Conservation (phyloP, 2,329 filamentous ascomycete genomes). For the Phialemonium atrogriseum region DNA sequence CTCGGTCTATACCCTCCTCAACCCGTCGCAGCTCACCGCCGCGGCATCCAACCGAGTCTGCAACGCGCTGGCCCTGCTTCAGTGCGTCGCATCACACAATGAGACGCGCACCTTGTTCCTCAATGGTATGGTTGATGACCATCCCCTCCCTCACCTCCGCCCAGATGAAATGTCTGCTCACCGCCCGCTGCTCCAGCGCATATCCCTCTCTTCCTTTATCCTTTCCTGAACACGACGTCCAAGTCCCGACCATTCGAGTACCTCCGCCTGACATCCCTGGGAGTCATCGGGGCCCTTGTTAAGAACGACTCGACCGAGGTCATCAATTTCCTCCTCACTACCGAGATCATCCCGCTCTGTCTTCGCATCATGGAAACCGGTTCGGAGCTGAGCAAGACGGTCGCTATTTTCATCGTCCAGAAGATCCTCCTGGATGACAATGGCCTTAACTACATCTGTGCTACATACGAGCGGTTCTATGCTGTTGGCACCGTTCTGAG, state of each 20-base stretch:
- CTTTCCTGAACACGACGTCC: slow-evolving; percentile 96
- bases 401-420: slow-evolving; percentile 98
- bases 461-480: slow-evolving; percentile 97
- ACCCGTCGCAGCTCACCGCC: slow-evolving; percentile 92
- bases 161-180: slow-evolving; percentile 6
- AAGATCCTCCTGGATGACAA: slow-evolving; percentile 97
- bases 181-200: slow-evolving; percentile 54
- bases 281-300: slow-evolving; percentile 92
- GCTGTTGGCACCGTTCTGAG: slow-evolving; percentile 94
- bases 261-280: slow-evolving; percentile 86
- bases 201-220: slow-evolving; percentile 94
- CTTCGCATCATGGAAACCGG: slow-evolving; percentile 99
- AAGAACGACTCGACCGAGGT: slow-evolving; percentile 99
- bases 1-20: slow-evolving; percentile 92
- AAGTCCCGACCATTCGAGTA: slow-evolving; percentile 98
- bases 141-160: neutral
- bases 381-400: slow-evolving; percentile 95
- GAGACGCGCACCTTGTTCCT: slow-evolving; percentile 91
- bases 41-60: slow-evolving; percentile 97
- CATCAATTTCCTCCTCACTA: slow-evolving; percentile 97
- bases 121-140: slow-evolving; percentile 55
- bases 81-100: slow-evolving; percentile 96
- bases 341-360: slow-evolving; percentile 96
- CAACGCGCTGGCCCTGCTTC: slow-evolving; percentile 89
- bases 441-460: slow-evolving; percentile 95